phyloP scores from a whole-genome alignment of 305 asterid genomes.

The Fraxinus sp. region DNA sequence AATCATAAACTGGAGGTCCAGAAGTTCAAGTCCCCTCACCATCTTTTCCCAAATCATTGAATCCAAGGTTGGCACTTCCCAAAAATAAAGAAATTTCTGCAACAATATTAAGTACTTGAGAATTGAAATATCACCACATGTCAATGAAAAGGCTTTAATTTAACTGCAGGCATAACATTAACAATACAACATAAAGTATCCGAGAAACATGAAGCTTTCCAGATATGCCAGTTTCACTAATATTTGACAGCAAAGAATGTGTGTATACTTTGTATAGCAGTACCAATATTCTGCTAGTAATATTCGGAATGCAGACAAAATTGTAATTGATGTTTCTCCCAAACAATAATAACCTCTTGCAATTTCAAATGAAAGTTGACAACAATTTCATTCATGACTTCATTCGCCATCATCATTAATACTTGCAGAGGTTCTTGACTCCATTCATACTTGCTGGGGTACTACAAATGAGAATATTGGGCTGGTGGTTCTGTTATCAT shows the following conservation, averaged over 20 bases:
- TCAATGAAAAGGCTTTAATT: not conserved
- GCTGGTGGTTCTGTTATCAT: not conserved
- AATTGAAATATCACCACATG: not conserved
- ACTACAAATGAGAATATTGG: not conserved
- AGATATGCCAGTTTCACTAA: not conserved
- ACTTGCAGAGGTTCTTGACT: not conserved
- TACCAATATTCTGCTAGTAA: not conserved
- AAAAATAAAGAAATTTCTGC: not conserved
- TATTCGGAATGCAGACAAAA: not conserved
- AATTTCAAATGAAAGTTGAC: not conserved
- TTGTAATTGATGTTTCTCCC: not conserved
- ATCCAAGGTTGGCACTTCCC: too few species aligned
- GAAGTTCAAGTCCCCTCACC: not conserved
- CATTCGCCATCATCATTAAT: not conserved
- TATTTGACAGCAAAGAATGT: not conserved
- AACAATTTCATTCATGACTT: not conserved
- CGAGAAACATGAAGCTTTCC: not conserved
- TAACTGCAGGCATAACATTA: not conserved
- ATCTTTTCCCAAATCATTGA: not conserved
- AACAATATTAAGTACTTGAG: not conserved
- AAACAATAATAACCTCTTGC: not conserved
- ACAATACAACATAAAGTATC: not conserved
- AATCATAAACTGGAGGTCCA: not conserved
- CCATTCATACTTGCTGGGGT: not conserved
- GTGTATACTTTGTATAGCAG: too few species aligned